Evolutionary conservation across 179 eudicot species (phyloP).

Genomic region (Pouteria campechiana): DNA sequence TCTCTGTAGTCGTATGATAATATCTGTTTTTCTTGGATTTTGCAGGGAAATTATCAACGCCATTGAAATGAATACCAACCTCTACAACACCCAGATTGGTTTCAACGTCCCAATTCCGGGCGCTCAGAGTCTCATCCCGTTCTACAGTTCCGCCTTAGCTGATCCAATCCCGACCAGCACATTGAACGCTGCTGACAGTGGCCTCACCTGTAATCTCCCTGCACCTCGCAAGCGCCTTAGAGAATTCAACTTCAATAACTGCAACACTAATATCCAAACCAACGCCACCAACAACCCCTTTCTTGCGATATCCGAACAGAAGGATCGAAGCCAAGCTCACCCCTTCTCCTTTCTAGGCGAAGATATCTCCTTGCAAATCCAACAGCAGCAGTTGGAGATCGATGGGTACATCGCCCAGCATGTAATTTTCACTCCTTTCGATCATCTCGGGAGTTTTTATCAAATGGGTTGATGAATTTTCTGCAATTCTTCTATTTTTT

Average conservation of each 20-base stretch:
- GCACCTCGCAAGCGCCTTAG: slow-evolving; percentile 37
- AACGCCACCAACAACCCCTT: background rate
- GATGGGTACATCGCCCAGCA: slow-evolving; percentile 46
- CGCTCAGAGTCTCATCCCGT: slow-evolving; percentile 14
- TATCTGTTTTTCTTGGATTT: background rate
- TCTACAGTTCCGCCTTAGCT: slow-evolving; percentile 9
- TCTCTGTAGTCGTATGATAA: too few species aligned
- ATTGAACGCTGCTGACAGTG: slow-evolving; percentile 35
- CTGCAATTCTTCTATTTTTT: background rate
- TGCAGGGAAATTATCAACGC: slow-evolving; percentile 9
- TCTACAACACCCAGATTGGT: background rate
- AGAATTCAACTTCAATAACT: slow-evolving; percentile 7
- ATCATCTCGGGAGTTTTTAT: too few species aligned
- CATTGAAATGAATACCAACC: slow-evolving; percentile 5
- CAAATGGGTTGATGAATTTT: too few species aligned
- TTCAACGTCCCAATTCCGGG: slow-evolving; percentile 9
- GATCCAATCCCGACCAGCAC: slow-evolving; percentile 9
- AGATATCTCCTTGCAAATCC: slow-evolving; percentile 41
- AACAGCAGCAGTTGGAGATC: slow-evolving; percentile 45
- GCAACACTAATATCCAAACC: background rate
- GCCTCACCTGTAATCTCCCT: slow-evolving; percentile 27
- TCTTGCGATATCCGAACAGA: slow-evolving; percentile 2
- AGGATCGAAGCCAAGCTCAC: background rate
- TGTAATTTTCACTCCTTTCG: slow-evolving; percentile 15
- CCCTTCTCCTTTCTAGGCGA: slow-evolving; percentile 40